phyloP scores from a whole-genome alignment of 805 yeast genomes.

The Candida ortonii region DNA sequence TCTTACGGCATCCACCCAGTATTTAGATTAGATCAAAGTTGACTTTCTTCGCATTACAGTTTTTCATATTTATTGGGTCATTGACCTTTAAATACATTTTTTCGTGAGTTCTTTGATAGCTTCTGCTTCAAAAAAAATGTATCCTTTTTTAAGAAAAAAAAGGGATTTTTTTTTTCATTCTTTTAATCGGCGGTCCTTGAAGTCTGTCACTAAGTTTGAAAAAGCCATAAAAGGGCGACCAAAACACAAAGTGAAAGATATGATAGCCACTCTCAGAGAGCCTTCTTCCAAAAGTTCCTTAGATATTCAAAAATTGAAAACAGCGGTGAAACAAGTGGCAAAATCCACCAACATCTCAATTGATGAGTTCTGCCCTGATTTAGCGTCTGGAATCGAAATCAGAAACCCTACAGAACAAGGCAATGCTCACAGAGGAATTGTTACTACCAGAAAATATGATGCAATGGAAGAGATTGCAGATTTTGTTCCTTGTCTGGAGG shows the following conservation, averaged over 20 bases:
- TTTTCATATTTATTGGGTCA: too few relatives aligned
- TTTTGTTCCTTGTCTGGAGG: slow-evolving; percentile 14
- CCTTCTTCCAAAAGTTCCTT: too few relatives aligned
- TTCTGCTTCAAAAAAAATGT: slow-evolving; percentile 1
- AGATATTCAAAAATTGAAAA: slow-evolving; percentile 5
- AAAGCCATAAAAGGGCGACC: neutral
- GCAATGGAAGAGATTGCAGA: slow-evolving; percentile 8
- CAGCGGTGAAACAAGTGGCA: slow-evolving; percentile 8
- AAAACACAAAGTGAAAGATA: too few relatives aligned
- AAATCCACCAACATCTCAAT: slow-evolving; percentile 5
- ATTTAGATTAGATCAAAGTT: too few relatives aligned
- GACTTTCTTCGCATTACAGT: too few relatives aligned
- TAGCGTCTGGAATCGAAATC: slow-evolving; percentile 10
- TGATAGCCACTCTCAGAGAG: too few relatives aligned
- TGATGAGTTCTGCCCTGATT: slow-evolving; percentile 3
- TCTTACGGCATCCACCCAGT: too few relatives aligned
- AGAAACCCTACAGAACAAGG: slow-evolving; percentile 11
- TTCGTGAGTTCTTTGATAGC: too few relatives aligned
- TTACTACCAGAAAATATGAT: neutral
- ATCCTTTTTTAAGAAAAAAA: slow-evolving; percentile 1
- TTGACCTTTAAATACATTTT: too few relatives aligned
- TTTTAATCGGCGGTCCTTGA: too few relatives aligned
- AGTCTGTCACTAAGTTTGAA: too few relatives aligned
- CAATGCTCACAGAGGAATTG: slow-evolving; percentile 12
- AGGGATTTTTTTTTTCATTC: too few relatives aligned